These are phyloP conservation scores for Calonectria pseudoturangicola DNA, from an alignment of 2,329 filamentous ascomycete species.

Conservation along the genomic window DNA sequence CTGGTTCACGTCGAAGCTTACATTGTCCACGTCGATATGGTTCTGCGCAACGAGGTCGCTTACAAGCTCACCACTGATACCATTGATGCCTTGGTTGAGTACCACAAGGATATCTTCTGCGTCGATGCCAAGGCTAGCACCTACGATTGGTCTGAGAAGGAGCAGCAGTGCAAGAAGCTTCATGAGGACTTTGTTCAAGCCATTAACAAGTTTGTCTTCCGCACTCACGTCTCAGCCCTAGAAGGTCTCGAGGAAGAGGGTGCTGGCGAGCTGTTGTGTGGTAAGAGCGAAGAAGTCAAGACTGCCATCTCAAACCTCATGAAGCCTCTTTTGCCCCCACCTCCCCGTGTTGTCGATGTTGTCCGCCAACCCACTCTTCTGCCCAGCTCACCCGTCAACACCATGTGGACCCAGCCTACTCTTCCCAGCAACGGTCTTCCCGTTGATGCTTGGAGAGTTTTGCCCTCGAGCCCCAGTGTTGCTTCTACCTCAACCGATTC, in stretches of 20 bases:
- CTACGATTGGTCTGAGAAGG: conserved; percentile 97
- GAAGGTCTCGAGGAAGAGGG: conserved; percentile 98
- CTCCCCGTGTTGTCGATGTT: conserved; percentile 91
- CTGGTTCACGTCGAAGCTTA: conserved; percentile 96
- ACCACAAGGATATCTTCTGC: conserved; percentile 97
- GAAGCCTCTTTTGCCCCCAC: conserved; percentile 89
- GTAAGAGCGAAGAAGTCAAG: conserved; percentile 96
- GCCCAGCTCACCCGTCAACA: conserved; percentile 85
- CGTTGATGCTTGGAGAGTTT: conserved; percentile 91
- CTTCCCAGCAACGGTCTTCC: conserved; percentile 76
- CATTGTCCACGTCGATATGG: conserved; percentile 99
- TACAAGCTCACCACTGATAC: conserved; percentile 98
- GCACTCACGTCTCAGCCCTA: conserved; percentile 89
- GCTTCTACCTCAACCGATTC: conserved; percentile 83
- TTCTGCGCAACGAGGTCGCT: conserved; percentile 96
- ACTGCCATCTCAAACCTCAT: conserved; percentile 88
- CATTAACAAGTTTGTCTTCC: conserved; percentile 97
- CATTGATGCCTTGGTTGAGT: conserved; percentile 94
- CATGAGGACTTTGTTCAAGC: conserved; percentile 98
- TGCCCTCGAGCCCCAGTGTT: conserved; percentile 90
- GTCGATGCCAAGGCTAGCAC: conserved; percentile 91
- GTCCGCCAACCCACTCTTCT: conserved; percentile 90
- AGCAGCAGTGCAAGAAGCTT: conserved; percentile 95
- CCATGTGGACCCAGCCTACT: conserved; percentile 87
- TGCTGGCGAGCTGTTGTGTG: conserved; percentile 92